Evolutionary conservation across 2,329 filamentous ascomycete genomes (phyloP).

Genomic region (Tolypocladium tundrense): DNA sequence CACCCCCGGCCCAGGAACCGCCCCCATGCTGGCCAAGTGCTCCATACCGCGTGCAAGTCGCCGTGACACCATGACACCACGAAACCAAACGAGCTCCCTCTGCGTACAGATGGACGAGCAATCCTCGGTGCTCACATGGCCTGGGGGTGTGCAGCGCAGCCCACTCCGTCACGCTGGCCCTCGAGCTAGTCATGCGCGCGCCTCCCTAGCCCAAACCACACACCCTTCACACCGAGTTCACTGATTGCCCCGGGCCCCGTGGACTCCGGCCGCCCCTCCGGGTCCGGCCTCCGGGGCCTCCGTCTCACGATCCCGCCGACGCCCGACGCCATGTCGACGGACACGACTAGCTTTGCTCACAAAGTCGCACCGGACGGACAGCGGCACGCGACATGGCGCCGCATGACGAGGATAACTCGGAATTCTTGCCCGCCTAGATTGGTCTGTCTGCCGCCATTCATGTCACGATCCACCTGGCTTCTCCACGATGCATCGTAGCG

Average conservation of each 20-base stretch:
- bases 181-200: background rate
- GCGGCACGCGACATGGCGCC: background rate
- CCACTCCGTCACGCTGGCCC: background rate
- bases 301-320: background rate
- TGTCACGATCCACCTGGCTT: background rate
- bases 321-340: background rate
- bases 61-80: background rate
- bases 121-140: background rate
- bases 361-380: background rate
- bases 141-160: background rate
- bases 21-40: background rate
- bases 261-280: slow-evolving; percentile 3
- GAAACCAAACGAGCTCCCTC: background rate
- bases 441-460: background rate
- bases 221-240: background rate
- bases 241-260: slow-evolving; percentile 3
- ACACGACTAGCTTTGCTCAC: background rate
- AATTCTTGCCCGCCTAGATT: background rate
- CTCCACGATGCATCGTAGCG: background rate
- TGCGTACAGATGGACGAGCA: background rate
- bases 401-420: background rate
- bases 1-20: background rate
- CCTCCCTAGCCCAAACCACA: background rate
- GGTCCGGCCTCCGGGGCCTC: background rate
- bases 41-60: background rate